Evolutionary conservation across 202 grass and related monocot species (phyloP).

Genomic region (Panicum virgatum): DNA sequence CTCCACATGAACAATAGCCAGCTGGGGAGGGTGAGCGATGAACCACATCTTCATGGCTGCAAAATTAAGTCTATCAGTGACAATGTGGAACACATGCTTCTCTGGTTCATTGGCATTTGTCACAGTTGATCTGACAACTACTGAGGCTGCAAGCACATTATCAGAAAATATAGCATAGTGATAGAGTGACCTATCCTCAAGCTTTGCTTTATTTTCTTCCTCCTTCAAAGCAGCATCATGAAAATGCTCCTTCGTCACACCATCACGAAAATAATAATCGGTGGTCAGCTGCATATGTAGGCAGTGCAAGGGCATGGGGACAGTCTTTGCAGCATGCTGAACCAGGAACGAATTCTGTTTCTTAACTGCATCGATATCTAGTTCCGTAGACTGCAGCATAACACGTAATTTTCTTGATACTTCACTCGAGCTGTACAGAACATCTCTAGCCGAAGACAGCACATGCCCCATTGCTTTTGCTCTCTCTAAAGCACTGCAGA

Average conservation of each 20-base stretch:
- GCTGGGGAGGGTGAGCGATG: slow-evolving; percentile 56
- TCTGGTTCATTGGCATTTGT: slow-evolving; percentile 76
- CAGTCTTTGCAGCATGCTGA: slow-evolving; percentile 94
- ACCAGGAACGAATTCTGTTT: slow-evolving; percentile 95
- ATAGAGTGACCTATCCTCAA: slow-evolving; percentile 78
- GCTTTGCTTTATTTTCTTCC: slow-evolving; percentile 60
- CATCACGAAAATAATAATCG: slow-evolving; percentile 68
- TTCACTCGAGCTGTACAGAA: slow-evolving; percentile 52
- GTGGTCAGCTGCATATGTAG: slow-evolving; percentile 87
- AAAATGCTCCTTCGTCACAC: slow-evolving; percentile 42
- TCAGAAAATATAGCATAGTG: slow-evolving; percentile 99
- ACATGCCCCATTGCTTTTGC: slow-evolving; percentile 90
- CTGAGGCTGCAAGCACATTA: slow-evolving; percentile 88
- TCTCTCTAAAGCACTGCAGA: slow-evolving; percentile 71
- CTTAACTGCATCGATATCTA: slow-evolving; percentile 73
- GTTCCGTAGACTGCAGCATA: slow-evolving; percentile 84
- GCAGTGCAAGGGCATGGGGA: slow-evolving; percentile 88
- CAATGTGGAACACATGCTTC: slow-evolving; percentile 96
- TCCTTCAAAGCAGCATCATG: slow-evolving; percentile 51
- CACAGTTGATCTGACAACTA: slow-evolving; percentile 87
- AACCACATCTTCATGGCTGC: slow-evolving; percentile 99
- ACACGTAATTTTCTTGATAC: slow-evolving; percentile 71
- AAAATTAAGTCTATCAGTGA: slow-evolving; percentile 94
- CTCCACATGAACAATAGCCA: slow-evolving; percentile 71
- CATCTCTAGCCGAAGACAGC: slow-evolving; percentile 74